phyloP scores from a whole-genome alignment of 73 alveolate species.

The Halteria grandinella region DNA sequence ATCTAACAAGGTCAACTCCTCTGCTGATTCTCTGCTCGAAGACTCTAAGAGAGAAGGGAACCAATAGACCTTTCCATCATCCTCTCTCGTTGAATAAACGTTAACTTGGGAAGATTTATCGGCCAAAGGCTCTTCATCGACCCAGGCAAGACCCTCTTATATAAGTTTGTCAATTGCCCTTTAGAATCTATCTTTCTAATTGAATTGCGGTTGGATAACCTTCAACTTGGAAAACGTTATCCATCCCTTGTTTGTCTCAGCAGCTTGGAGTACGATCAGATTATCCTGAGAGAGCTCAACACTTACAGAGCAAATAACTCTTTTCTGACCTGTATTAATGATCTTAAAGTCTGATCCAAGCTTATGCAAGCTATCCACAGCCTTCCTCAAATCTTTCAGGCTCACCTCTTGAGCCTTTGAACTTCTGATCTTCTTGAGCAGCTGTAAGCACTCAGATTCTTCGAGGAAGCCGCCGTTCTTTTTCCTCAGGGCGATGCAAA shows the following conservation, averaged over 20 bases:
- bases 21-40: neutral
- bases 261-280: neutral
- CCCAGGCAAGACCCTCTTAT: conserved; percentile 44
- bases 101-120: neutral
- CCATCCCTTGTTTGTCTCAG: conserved; percentile 47
- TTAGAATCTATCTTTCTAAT: conserved; percentile 4
- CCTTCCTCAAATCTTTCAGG: conserved; percentile 52
- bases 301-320: conserved; percentile 51
- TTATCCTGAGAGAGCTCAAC: conserved; percentile 39
- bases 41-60: conserved; percentile 37
- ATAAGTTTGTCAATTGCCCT: conserved; percentile 31
- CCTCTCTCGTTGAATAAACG: conserved; percentile 6
- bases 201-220: neutral
- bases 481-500: conserved; percentile 59
- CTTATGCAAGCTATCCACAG: conserved; percentile 49
- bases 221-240: conserved; percentile 25
- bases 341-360: conserved; percentile 53
- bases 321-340: conserved; percentile 55
- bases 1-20: conserved; percentile 14
- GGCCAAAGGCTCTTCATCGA: conserved; percentile 33
- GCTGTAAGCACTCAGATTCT: conserved; percentile 45
- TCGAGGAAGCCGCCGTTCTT: conserved; percentile 69
- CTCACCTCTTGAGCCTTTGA: conserved; percentile 38
- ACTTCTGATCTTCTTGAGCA: conserved; percentile 44
- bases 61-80: conserved; percentile 43